A percentile compares a stretch with the other conserved stretches of the same genome.
Conservation (phyloP, 192 early-diverging fungal species). For the Umbelopsis vinacea region DNA sequence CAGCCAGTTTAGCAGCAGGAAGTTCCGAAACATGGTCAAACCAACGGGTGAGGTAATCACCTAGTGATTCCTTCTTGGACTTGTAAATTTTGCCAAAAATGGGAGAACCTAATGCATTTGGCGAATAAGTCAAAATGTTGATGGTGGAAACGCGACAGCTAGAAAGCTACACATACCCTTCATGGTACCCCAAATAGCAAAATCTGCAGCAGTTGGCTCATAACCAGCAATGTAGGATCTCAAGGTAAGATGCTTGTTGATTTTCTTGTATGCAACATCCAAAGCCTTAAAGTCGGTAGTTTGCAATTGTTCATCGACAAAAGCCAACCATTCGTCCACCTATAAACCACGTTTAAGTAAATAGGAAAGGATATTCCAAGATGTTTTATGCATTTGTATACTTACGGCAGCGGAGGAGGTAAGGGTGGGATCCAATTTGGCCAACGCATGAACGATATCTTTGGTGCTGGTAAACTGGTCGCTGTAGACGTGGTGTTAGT, state of each 20-base stretch:
- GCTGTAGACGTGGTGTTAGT: not conserved
- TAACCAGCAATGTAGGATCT: constrained; percentile 85
- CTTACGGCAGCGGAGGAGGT: constrained; percentile 38
- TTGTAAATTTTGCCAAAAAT: constrained; percentile 84
- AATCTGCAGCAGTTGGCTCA: constrained; percentile 76
- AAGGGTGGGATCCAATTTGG: constrained; percentile 33
- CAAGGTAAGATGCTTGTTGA: constrained; percentile 85
- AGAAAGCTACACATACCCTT: constrained; percentile 48
- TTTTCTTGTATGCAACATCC: constrained; percentile 63
- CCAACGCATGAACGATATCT: constrained; percentile 36
- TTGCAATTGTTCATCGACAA: constrained; percentile 65
- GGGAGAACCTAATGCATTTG: constrained; percentile 53
- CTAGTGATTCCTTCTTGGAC: constrained; percentile 66
- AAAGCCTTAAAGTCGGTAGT: constrained; percentile 73
- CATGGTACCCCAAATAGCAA: constrained; percentile 87
- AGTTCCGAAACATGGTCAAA: constrained; percentile 72
- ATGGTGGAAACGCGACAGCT: not conserved
- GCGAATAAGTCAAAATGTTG: not conserved
- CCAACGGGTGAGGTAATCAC: constrained; percentile 81
- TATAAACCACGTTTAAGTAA: constrained; percentile 10
- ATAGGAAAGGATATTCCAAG: not conserved
- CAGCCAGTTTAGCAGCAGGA: constrained; percentile 53
- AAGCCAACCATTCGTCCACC: constrained; percentile 76
- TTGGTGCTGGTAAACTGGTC: constrained; percentile 36
- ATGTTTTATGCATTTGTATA: not conserved